Evolutionary conservation across 169 alveolate species (phyloP).

Genomic region (Cryptosporidium bovis): DNA sequence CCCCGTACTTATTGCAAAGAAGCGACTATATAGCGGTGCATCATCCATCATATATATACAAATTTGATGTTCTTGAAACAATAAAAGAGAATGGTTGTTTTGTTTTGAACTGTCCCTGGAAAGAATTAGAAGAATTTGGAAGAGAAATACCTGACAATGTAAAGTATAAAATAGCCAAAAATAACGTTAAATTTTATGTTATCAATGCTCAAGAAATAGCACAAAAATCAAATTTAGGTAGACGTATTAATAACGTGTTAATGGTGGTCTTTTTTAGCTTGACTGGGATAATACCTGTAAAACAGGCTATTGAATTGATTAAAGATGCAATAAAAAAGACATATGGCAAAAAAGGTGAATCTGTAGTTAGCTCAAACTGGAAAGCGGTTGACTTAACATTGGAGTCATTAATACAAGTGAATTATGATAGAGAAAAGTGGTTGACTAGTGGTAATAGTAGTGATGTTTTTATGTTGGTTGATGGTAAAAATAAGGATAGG

Average conservation of each 20-base stretch:
- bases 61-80: slow-evolving; percentile 46
- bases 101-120: slow-evolving; percentile 80
- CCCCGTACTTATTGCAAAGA: slow-evolving; percentile 76
- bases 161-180: slow-evolving; percentile 60
- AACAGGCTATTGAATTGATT: slow-evolving; percentile 75
- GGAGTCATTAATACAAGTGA: slow-evolving; percentile 57
- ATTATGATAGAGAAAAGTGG: slow-evolving; percentile 23
- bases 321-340: slow-evolving; percentile 81
- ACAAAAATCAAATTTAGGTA: slow-evolving; percentile 76
- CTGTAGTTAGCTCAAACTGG: slow-evolving; percentile 73
- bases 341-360: slow-evolving; percentile 79
- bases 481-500: background rate
- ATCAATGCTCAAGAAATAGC: slow-evolving; percentile 79
- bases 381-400: slow-evolving; percentile 74
- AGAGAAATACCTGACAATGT: slow-evolving; percentile 45
- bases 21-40: slow-evolving; percentile 81
- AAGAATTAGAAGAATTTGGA: slow-evolving; percentile 47
- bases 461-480: background rate
- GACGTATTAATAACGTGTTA: slow-evolving; percentile 78
- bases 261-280: slow-evolving; percentile 77
- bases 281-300: slow-evolving; percentile 77
- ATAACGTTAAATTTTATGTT: slow-evolving; percentile 74
- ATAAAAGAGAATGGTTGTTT: slow-evolving; percentile 76
- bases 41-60: slow-evolving; percentile 76
- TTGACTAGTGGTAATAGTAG: background rate